Evolutionary conservation across 1,139 yeast genomes (phyloP).

Genomic region (Candida sanyaensis): DNA sequence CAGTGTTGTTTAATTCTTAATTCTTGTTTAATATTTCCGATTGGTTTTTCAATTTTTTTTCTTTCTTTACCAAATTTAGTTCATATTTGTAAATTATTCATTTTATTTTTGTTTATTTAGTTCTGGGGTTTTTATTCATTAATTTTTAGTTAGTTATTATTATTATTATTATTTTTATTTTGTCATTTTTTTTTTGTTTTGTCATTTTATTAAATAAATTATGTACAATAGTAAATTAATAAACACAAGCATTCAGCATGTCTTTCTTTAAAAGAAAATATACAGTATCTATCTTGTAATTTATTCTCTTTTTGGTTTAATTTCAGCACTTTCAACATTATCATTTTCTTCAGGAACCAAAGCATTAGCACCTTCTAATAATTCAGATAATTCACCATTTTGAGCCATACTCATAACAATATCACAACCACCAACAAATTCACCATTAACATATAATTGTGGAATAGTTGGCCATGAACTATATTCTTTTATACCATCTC

Average conservation of each 20-base stretch:
- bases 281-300: not conserved
- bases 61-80: not conserved
- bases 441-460: slow-evolving; percentile 69
- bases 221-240: not conserved
- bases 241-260: slow-evolving; percentile 1
- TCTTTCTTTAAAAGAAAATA: not conserved
- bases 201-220: slow-evolving; percentile 1
- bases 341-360: slow-evolving; percentile 74
- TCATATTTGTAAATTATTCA: not conserved
- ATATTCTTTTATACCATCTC: slow-evolving; percentile 92
- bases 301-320: slow-evolving; percentile 32
- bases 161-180: not conserved
- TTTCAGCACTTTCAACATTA: slow-evolving; percentile 30
- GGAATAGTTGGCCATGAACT: slow-evolving; percentile 96
- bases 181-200: too few relatives aligned
- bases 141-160: not conserved
- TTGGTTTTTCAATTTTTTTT: not conserved
- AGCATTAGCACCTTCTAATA: slow-evolving; percentile 77
- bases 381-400: slow-evolving; percentile 82
- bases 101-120: not conserved
- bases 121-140: not conserved
- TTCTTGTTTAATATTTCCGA: not conserved
- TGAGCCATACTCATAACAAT: slow-evolving; percentile 91
- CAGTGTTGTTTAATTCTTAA: slow-evolving; percentile 16
- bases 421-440: slow-evolving; percentile 97